These are phyloP conservation scores for Apiotrichum gracile DNA, from an alignment of 1,284 basidiomycete genomes.

Conservation along the genomic window DNA sequence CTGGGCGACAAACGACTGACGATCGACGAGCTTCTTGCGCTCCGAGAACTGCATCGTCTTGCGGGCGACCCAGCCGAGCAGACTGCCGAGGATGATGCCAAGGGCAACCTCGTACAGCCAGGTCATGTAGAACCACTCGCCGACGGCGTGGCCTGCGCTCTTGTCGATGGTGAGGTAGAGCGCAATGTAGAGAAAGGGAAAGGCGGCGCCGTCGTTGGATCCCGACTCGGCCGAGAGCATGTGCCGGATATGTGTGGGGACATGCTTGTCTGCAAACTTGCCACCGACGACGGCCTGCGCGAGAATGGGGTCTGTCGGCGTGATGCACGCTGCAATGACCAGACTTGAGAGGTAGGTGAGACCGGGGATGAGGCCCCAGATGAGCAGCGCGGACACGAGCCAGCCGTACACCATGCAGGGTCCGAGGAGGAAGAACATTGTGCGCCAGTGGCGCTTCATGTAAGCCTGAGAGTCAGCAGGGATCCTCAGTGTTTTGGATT, in stretches of 20 bases:
- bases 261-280: constrained; percentile 97
- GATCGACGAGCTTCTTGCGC: constrained; percentile 80
- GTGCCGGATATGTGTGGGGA: constrained; percentile 90
- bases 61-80: constrained; percentile 76
- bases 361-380: constrained; percentile 79
- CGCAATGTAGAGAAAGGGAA: constrained; percentile 86
- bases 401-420: constrained; percentile 83
- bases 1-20: constrained; percentile 87
- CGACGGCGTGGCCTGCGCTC: constrained; percentile 62
- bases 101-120: constrained; percentile 79
- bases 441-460: constrained; percentile 83
- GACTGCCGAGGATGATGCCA: constrained; percentile 70
- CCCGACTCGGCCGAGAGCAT: constrained; percentile 89
- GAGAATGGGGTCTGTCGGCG: constrained; percentile 82
- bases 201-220: constrained; percentile 89
- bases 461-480: constrained; percentile 58
- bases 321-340: constrained; percentile 87
- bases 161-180: constrained; percentile 76
- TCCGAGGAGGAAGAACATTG: constrained; percentile 74
- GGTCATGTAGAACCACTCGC: constrained; percentile 62
- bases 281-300: constrained; percentile 74
- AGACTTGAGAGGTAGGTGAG: constrained; percentile 80
- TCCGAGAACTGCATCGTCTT: constrained; percentile 96
- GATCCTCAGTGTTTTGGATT: not conserved
- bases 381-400: constrained; percentile 79